phyloP scores from a whole-genome alignment of 768 basidiomycete genomes.

The Panellus pusillus region DNA sequence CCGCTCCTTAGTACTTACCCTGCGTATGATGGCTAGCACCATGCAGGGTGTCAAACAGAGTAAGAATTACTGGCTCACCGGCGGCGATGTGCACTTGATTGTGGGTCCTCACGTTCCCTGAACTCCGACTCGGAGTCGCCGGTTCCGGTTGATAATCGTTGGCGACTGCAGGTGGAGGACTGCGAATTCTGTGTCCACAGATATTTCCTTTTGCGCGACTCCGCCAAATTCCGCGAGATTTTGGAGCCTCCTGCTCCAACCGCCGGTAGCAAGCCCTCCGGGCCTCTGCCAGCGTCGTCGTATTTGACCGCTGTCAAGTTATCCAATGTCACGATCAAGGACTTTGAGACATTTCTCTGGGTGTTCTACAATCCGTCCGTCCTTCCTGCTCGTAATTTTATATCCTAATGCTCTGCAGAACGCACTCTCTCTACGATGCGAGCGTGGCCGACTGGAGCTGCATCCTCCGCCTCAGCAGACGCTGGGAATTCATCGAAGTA shows the following conservation, averaged over 20 bases:
- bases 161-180: constrained; percentile 40
- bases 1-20: no score
- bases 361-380: constrained; percentile 65
- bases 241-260: constrained; percentile 16
- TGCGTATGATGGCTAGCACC: no score
- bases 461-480: constrained; percentile 52
- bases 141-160: not conserved
- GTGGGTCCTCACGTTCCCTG: constrained; percentile 31
- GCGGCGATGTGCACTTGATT: constrained; percentile 48
- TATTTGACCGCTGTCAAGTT: constrained; percentile 40
- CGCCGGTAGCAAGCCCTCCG: constrained; percentile 12
- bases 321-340: constrained; percentile 41
- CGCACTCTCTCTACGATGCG: constrained; percentile 56
- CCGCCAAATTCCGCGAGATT: constrained; percentile 42
- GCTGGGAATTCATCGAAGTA: constrained; percentile 57
- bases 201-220: constrained; percentile 56
- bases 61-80: constrained; percentile 43
- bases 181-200: constrained; percentile 51
- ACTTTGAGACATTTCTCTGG: constrained; percentile 59
- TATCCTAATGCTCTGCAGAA: constrained; percentile 32
- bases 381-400: not conserved
- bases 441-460: constrained; percentile 50
- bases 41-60: constrained; percentile 27
- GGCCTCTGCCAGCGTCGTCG: constrained; percentile 30
- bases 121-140: not conserved